Conservation (phyloP, 805 yeast genomes). For the Citeromyces nyonsensis region DNA sequence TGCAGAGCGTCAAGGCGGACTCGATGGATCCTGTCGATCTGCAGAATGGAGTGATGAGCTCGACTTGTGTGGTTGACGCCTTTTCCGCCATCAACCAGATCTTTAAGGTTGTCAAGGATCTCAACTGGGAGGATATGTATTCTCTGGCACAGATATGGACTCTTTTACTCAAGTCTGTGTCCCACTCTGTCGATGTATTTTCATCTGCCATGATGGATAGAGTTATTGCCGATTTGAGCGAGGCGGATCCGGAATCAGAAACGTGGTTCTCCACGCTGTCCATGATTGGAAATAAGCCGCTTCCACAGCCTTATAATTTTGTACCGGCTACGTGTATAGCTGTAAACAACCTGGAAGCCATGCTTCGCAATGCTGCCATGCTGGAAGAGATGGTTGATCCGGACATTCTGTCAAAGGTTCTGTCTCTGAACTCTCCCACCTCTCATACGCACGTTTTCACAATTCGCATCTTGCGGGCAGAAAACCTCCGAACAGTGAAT, state of each 20-base stretch:
- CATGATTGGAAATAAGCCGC: constrained; percentile 17
- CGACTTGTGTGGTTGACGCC: constrained; percentile 54
- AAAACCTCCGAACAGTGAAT: not conserved
- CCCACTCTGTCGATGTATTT: constrained; percentile 38
- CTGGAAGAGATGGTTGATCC: constrained; percentile 46
- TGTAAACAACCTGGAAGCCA: constrained; percentile 48
- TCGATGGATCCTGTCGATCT: constrained; percentile 38
- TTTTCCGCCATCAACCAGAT: constrained; percentile 47
- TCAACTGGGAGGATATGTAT: constrained; percentile 44
- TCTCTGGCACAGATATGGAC: constrained; percentile 49
- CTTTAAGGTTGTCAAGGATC: constrained; percentile 28
- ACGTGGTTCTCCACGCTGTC: constrained; percentile 14
- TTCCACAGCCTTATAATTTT: constrained; percentile 42
- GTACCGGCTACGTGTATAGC: constrained; percentile 53
- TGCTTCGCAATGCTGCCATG: constrained; percentile 28
- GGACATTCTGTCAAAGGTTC: constrained; percentile 29
- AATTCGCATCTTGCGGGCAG: constrained; percentile 1
- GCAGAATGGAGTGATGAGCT: constrained; percentile 23
- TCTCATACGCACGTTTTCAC: constrained; percentile 5
- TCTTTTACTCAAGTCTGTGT: constrained; percentile 38
- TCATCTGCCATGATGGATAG: constrained; percentile 19
- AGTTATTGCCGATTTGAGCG: constrained; percentile 25
- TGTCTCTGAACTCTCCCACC: constrained; percentile 12
- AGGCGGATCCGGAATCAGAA: constrained; percentile 4
- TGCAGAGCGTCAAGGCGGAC: constrained; percentile 26